Evolutionary conservation across 2,329 filamentous ascomycete genomes (phyloP).

Genomic region (Arachnomyces sp.): DNA sequence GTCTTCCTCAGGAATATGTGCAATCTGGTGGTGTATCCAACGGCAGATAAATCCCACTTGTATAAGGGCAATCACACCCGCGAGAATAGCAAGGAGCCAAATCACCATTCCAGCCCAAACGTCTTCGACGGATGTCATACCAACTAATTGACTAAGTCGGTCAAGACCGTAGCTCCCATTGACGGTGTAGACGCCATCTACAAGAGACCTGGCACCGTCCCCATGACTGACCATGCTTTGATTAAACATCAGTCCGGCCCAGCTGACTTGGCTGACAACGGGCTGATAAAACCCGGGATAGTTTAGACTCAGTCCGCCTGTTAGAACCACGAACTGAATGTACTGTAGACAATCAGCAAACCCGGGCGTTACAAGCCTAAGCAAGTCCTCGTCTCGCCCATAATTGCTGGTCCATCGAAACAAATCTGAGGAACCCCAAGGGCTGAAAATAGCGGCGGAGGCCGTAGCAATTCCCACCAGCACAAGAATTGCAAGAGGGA

Average conservation of each 20-base stretch:
- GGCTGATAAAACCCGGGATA: slow-evolving; percentile 96
- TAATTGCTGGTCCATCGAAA: slow-evolving; percentile 99
- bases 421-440: slow-evolving; percentile 84
- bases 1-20: slow-evolving; percentile 72
- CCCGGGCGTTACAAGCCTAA: slow-evolving; percentile 87
- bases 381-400: slow-evolving; percentile 81
- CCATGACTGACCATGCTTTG: slow-evolving; percentile 71
- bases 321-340: slow-evolving; percentile 84
- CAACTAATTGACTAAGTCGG: slow-evolving; percentile 69
- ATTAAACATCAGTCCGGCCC: slow-evolving; percentile 91
- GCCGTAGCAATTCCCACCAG: slow-evolving; percentile 76
- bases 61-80: slow-evolving; percentile 57
- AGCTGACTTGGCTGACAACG: slow-evolving; percentile 75
- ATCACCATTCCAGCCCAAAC: slow-evolving; percentile 93
- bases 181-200: slow-evolving; percentile 80
- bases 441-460: slow-evolving; percentile 78
- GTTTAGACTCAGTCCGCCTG: slow-evolving; percentile 74
- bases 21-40: slow-evolving; percentile 67
- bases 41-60: slow-evolving; percentile 70
- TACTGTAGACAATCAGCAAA: slow-evolving; percentile 97
- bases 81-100: slow-evolving; percentile 76
- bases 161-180: slow-evolving; percentile 75
- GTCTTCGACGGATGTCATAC: slow-evolving; percentile 67
- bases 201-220: slow-evolving; percentile 57
- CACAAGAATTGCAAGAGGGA: slow-evolving; percentile 71